Base-by-base conservation (phyloP, 306 rosid species). In the Dryas octopetala region DNA sequence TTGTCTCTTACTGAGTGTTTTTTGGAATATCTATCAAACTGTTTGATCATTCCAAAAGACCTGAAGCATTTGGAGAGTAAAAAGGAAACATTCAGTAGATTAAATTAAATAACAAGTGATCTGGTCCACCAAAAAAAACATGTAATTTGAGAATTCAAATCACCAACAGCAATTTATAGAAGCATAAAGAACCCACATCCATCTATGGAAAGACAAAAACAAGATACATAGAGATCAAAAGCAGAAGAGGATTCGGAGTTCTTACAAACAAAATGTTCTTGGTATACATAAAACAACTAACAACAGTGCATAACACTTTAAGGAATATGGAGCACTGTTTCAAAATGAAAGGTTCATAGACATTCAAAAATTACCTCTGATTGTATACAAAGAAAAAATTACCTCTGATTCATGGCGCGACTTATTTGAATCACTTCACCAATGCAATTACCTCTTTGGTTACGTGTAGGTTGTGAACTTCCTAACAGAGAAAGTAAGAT, bases 381-480 rank as follows among this genome's bases (percentile, higher is more conserved):
- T 72, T 79, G 23, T 23, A 23, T 23, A 23, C 23, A 23, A 23
- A 23, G 23, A 23, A 41, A 15, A 47, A 70, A 51, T 53, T 88
- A 90, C 98, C 98, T 83, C 68, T 65, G 86, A 68, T 72, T 79
- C 59, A 45, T 84, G 45, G 83, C 88, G 69, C 84, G 83, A 72
- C 73, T 86, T 62, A 94, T 79, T 86, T 80, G 83, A 70, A 94
- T 79, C 78, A 94, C 85, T 89, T 89, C 90, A 79, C 89, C 90
- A 76, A 91, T 81, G 83, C 97, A 94, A 87, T 87, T 86, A 74
- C 57, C 73, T 69, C 38, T 70, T 73, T 73, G 85, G 44, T 78
- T 76, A 77, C 48, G 70, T 74, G 64, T 83, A 71, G 43, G 74
- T 54, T 46, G 81, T 19, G 88, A 83, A 80, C 83, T 88, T 76